Evolutionary conservation across 2,329 filamentous ascomycete genomes (phyloP).

Genomic region (Phyllosticta capitalensis): DNA sequence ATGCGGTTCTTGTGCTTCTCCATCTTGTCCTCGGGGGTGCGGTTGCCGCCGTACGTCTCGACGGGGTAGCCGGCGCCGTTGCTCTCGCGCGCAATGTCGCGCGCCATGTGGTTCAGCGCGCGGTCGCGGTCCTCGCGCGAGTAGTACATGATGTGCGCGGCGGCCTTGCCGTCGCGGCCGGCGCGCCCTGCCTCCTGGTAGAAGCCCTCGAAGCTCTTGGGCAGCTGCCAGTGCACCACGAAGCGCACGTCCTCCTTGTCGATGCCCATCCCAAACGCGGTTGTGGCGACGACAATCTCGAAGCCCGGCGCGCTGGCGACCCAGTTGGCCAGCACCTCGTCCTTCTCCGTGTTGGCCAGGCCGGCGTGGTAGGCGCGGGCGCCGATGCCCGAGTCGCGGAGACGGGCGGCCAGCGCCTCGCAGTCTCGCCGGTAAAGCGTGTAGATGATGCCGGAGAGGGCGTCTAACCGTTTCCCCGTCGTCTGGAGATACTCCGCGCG

Average conservation of each 20-base stretch:
- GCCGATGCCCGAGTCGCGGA: constrained; percentile 60
- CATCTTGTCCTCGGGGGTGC: constrained; percentile 14
- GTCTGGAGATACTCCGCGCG: constrained; percentile 50
- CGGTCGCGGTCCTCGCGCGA: constrained; percentile 77
- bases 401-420: constrained; percentile 56
- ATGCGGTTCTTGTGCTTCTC: constrained; percentile 27
- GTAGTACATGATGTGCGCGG: constrained; percentile 84
- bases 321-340: constrained; percentile 62
- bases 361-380: constrained; percentile 66
- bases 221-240: constrained; percentile 87
- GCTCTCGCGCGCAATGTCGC: constrained; percentile 39
- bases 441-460: constrained; percentile 71
- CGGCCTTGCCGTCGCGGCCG: constrained; percentile 79
- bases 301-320: constrained; percentile 65
- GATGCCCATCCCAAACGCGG: constrained; percentile 95
- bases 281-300: constrained; percentile 89
- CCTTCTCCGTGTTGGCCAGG: constrained; percentile 55
- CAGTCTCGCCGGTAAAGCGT: constrained; percentile 67
- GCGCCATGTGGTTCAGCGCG: constrained; percentile 45
- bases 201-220: constrained; percentile 90
- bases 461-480: constrained; percentile 47
- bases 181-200: constrained; percentile 93
- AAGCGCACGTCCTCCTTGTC: constrained; percentile 93
- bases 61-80: constrained; percentile 26
- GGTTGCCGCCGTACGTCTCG: constrained; percentile 24